Evolutionary conservation across 2,329 filamentous ascomycete genomes (phyloP), one percentile per base, ranked within the genome.

Genomic region (Paecilomyces variotii): DNA sequence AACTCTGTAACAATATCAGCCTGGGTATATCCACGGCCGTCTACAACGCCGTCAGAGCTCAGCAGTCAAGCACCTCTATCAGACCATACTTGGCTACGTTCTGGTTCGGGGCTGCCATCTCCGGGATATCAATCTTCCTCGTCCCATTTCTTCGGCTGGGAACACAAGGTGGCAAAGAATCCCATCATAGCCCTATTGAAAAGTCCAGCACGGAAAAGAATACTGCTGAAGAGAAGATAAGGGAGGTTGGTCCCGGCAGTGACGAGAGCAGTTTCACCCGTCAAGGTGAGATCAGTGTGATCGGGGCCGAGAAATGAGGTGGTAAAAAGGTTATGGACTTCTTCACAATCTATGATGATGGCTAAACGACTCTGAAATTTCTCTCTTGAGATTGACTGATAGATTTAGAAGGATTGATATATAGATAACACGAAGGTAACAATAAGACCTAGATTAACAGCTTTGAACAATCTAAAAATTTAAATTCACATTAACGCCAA

Each of bases 1-100:
- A 85, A 58, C 74, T 88, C 2, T 82, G 80, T 54, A 79, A 79
- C 55, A 85, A 85, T 0, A 73, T 87, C 1, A 82, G 84, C 2
- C 79, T 87, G 57, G 84, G 84, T 0, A 79, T 88, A 54, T 79
- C 83, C 2, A 87, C 85, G 0, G 84, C 85, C 0, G 76, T 72
- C 27, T 61, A 65, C 35, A 64, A 64, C 56, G 62, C 67, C 1
- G 57, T 70, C 4, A 57, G 61, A 57, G 51, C 66, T 60, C 61
- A 66, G 59, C 4, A 56, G 53, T 10, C 61, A 59, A 7, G 57
- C 59, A n/a, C 61, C 54, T 35, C 61, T 4, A 70, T 70, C 12
- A 58, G 56, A 19, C 69, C 68, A 14, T 72, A 71, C 35, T 45
- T 71, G n/a, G 57, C 67, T 3, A 65, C 64, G 7, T 72, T 67